Conservation (phyloP, 2,329 filamentous ascomycete species). For the Pseudogymnoascus sp. region DNA sequence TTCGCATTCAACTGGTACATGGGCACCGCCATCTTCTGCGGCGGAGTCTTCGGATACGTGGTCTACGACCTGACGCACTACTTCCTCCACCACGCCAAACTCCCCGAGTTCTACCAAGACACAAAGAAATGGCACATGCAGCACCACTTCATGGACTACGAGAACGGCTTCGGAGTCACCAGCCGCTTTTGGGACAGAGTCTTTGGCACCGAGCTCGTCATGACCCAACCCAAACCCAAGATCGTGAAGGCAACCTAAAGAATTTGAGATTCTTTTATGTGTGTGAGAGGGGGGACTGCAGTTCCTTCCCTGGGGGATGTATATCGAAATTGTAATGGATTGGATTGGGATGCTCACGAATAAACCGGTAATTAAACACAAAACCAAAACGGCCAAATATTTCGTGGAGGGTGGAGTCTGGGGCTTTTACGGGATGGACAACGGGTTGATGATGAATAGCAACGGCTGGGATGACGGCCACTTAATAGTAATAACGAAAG, state of each 20-base stretch:
- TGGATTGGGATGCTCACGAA: background rate
- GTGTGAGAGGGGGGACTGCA: background rate
- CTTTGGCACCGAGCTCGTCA: slow-evolving; percentile 77
- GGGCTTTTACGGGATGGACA: background rate
- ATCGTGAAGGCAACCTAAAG: slow-evolving; percentile 1
- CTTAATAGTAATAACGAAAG: slow-evolving; percentile 1
- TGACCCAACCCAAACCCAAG: slow-evolving; percentile 23
- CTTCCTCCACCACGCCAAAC: slow-evolving; percentile 91
- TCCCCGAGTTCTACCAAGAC: slow-evolving; percentile 80
- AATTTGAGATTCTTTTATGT: background rate
- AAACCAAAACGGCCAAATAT: background rate
- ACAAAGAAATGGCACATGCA: slow-evolving; percentile 97
- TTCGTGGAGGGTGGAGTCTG: background rate
- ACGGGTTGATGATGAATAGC: slow-evolving; percentile 5
- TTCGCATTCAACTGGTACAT: slow-evolving; percentile 82
- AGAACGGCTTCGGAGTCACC: slow-evolving; percentile 95
- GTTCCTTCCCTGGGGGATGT: background rate
- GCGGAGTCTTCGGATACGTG: slow-evolving; percentile 90
- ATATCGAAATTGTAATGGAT: background rate
- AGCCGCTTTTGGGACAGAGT: slow-evolving; percentile 91
- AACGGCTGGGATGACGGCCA: background rate
- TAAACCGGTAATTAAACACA: background rate
- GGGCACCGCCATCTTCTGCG: slow-evolving; percentile 71
- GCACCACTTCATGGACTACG: slow-evolving; percentile 96
- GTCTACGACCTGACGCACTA: slow-evolving; percentile 98